These are phyloP conservation scores for Ogataea polymorpha DNA, from an alignment of 805 yeast genomes.

Conservation along the genomic window DNA sequence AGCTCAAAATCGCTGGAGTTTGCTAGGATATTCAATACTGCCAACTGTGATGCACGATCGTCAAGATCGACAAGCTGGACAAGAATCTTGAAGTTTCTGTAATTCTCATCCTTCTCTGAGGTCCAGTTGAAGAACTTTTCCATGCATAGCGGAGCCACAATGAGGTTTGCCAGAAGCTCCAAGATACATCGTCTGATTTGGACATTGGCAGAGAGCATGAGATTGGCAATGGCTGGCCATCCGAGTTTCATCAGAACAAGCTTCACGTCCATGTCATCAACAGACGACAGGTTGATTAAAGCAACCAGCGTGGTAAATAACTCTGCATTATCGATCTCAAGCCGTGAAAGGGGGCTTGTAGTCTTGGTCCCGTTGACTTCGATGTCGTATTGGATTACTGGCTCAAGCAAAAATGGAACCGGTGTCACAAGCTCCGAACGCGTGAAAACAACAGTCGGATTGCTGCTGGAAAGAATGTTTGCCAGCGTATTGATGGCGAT, in stretches of 20 bases:
- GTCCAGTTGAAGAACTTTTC: constrained; percentile 59
- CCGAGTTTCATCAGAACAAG: constrained; percentile 34
- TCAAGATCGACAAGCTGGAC: constrained; percentile 39
- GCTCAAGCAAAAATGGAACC: constrained; percentile 47
- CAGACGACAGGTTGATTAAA: constrained; percentile 48
- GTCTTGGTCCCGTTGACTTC: constrained; percentile 19
- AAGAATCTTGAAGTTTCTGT: constrained; percentile 39
- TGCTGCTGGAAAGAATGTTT: constrained; percentile 40
- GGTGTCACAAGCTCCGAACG: constrained; percentile 40
- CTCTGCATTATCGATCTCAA: constrained; percentile 32
- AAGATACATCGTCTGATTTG: constrained; percentile 44
- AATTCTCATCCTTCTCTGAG: constrained; percentile 32
- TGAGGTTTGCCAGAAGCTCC: constrained; percentile 48
- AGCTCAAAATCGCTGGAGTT: constrained; percentile 28
- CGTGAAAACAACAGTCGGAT: constrained; percentile 41
- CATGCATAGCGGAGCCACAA: constrained; percentile 36
- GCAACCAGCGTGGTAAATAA: constrained; percentile 45
- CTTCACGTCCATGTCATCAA: constrained; percentile 33
- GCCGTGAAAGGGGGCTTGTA: constrained; percentile 21
- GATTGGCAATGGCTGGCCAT: constrained; percentile 36
- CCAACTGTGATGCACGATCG: constrained; percentile 39
- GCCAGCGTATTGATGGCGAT: constrained; percentile 43
- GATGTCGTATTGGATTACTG: constrained; percentile 39
- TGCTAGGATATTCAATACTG: constrained; percentile 32
- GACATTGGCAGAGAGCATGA: constrained; percentile 35